Percentiles rank a stretch among this genome's conserved stretches.
phyloP scores from a whole-genome alignment of 306 rosid species.

The Prunus campanulata region DNA sequence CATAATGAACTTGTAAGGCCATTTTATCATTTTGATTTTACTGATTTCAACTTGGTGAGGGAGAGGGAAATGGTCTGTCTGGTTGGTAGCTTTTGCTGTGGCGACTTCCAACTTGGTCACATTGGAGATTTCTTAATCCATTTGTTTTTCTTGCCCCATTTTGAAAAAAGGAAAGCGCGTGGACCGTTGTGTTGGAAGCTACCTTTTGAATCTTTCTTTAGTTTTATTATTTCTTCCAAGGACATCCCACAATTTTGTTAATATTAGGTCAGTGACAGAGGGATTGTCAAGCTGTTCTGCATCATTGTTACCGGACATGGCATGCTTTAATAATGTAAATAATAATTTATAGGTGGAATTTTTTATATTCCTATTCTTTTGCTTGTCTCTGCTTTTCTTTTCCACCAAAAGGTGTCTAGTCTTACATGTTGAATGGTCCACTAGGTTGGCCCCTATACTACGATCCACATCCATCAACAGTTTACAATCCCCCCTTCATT shows the following conservation, averaged over 20 bases:
- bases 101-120: conserved; percentile 30
- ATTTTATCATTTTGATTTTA: too few relatives aligned
- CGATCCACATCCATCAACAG: not conserved
- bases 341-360: conserved; percentile 28
- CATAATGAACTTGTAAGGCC: conserved; percentile 7
- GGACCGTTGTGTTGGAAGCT: conserved; percentile 45
- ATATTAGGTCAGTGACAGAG: conserved; percentile 56
- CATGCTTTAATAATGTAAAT: conserved; percentile 46
- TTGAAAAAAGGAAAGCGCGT: conserved; percentile 39
- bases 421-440: not conserved
- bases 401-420: not conserved
- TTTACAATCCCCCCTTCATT: not conserved
- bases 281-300: conserved; percentile 63
- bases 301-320: conserved; percentile 38
- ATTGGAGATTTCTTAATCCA: conserved; percentile 38
- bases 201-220: conserved; percentile 18
- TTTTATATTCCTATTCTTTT: conserved; percentile 9
- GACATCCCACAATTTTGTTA: conserved; percentile 55
- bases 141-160: conserved; percentile 9
- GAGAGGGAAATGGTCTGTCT: conserved; percentile 11
- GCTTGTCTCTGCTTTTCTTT: not conserved
- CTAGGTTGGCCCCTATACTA: not conserved
- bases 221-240: conserved; percentile 24
- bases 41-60: not conserved
- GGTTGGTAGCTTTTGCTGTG: conserved; percentile 20